Base-by-base conservation (phyloP, 768 basidiomycete genomes). In the Mycena chlorophos region DNA sequence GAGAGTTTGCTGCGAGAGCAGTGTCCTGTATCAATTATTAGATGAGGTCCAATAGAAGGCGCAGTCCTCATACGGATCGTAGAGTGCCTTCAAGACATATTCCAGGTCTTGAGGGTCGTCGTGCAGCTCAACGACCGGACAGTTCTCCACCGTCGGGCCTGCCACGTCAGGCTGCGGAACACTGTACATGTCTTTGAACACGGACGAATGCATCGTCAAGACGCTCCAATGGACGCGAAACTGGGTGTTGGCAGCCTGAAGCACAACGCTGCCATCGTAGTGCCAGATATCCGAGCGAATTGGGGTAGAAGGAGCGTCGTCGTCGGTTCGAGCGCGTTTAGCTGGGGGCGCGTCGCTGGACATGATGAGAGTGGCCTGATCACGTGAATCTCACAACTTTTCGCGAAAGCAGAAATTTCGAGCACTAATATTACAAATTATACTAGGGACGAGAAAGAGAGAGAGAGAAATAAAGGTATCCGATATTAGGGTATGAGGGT, bases 191-290 rank as follows among this genome's bases (percentile, higher is more conserved):
- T 48, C 51, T 16, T 47, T 51, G 20, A 60, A 60, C 31, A 55
- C 54, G 2, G 58, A 28, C 4, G 58, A 60, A 20, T 60, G 31
- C 16, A 22, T 20, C 2, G 54, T 2, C 2, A 60, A 27, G 19
- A 60, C 28, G n/a, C 54, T 22, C 50, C 54, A 56, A 31, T 60
- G 50, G 10, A 58, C 57, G 28, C 57, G 52, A 40, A 58, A 58
- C 46, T 58, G 56, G 1, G 39, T 58, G 46, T 45, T 38, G 16
- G 28, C 27, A 17, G 49, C 54, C 20, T 59, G 53, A 17, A 60
- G 28, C 8, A 60, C 49, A 10, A 60, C 38, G 17, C 54, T 55
- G 1, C 58, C 58, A 28, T 60, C 58, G 4, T 22, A 10, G 19
- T 51, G 28, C 58, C 58, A 60, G 42, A 60, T 51, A 1, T 51